A percentile compares a stretch with the other conserved stretches of the same genome.
These are phyloP conservation scores for Coemansia sp. DNA, from an alignment of 192 early-diverging fungal genomes.

Conservation along the genomic window DNA sequence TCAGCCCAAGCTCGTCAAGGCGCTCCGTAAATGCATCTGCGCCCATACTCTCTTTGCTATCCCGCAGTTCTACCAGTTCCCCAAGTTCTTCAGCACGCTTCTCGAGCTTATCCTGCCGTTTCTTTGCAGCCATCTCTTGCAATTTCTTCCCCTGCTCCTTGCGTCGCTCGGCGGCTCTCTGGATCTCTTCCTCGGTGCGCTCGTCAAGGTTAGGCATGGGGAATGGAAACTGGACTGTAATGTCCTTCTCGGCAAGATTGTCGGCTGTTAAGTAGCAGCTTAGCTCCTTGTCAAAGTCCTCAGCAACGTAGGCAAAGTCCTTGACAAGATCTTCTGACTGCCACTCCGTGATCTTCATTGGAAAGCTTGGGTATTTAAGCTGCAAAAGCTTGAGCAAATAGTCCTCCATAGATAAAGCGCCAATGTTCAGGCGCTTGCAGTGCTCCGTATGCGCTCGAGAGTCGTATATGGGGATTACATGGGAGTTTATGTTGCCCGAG, in stretches of 20 bases:
- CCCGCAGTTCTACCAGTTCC: conserved; percentile 33
- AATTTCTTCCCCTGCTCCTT: conserved; percentile 73
- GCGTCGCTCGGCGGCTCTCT: conserved; percentile 63
- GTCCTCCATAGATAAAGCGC: conserved; percentile 74
- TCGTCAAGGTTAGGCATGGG: conserved; percentile 64
- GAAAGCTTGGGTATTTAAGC: conserved; percentile 88
- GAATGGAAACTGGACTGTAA: conserved; percentile 81
- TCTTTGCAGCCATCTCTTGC: conserved; percentile 79
- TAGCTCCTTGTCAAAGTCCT: conserved; percentile 76
- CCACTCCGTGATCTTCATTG: conserved; percentile 72
- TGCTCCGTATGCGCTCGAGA: conserved; percentile 64
- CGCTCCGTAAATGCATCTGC: conserved; percentile 37
- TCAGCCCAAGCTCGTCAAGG: conserved; percentile 64
- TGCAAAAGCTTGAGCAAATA: conserved; percentile 86
- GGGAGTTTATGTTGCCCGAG: conserved; percentile 69
- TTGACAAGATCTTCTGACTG: conserved; percentile 78
- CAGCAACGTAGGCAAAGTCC: conserved; percentile 68
- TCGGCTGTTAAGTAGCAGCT: conserved; percentile 61
- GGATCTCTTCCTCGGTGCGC: conserved; percentile 79
- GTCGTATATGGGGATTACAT: conserved; percentile 73
- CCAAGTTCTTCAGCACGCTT: conserved; percentile 69
- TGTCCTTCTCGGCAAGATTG: conserved; percentile 65
- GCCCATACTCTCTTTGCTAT: conserved; percentile 28
- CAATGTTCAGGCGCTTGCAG: conserved; percentile 79
- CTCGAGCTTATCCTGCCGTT: conserved; percentile 79